These are phyloP conservation scores for Cydonia oblonga DNA, from an alignment of 331 rosid species.

Conservation along the genomic window DNA sequence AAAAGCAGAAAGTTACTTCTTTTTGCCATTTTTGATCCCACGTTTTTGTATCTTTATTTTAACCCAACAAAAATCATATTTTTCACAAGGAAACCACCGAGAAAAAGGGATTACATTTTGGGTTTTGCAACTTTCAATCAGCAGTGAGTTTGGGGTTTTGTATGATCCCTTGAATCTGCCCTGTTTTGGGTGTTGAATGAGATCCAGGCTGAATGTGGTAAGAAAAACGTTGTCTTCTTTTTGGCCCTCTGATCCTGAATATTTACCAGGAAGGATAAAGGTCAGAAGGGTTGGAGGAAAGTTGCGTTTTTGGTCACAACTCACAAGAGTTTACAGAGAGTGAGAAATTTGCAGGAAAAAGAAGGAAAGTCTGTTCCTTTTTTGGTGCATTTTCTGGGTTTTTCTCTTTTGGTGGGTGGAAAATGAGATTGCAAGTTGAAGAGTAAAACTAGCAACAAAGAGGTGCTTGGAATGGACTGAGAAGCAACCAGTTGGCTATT, in stretches of 20 bases:
- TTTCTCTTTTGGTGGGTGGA: background rate
- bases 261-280: constrained; percentile 22
- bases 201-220: constrained; percentile 5
- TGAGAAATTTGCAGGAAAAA: background rate
- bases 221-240: background rate
- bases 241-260: background rate
- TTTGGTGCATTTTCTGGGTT: background rate
- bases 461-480: background rate
- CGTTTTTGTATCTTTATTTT: background rate
- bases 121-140: background rate
- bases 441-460: background rate
- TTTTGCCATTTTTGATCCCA: background rate
- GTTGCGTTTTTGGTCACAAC: constrained; percentile 2
- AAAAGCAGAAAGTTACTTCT: background rate
- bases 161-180: background rate
- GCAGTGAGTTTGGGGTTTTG: background rate
- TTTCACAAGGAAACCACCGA: background rate
- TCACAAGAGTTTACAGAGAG: background rate
- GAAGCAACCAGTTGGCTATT: background rate
- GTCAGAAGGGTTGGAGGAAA: constrained; percentile 6
- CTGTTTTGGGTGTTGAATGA: background rate
- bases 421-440: background rate
- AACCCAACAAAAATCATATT: background rate
- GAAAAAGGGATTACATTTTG: background rate
- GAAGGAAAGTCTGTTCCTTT: background rate